Percentiles rank a stretch among this genome's conserved stretches.
Evolutionary conservation across 768 basidiomycete genomes (phyloP).

Genomic region (Botryobasidium botryosum): DNA sequence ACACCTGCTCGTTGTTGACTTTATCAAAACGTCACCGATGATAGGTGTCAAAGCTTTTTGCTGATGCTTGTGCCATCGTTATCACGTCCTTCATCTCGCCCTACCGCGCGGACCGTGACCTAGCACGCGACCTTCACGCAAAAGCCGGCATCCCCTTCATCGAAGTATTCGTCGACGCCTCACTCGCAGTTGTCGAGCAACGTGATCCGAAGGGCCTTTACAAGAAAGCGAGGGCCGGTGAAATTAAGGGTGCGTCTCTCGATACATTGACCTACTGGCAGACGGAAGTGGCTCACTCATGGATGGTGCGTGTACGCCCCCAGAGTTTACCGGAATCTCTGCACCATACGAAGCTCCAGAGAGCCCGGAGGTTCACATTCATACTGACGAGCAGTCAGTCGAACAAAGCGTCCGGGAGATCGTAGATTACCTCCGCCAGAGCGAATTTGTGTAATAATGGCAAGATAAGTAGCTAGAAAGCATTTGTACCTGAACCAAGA

Average conservation of each 20-base stretch:
- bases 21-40: background rate
- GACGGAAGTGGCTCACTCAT: background rate
- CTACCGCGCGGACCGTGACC: slow-evolving; percentile 70
- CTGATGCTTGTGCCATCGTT: slow-evolving; percentile 69
- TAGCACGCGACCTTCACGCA: slow-evolving; percentile 70
- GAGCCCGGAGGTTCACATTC: slow-evolving; percentile 79
- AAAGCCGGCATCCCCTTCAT: slow-evolving; percentile 61
- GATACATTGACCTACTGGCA: background rate
- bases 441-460: slow-evolving; percentile 24
- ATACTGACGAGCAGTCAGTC: slow-evolving; percentile 66
- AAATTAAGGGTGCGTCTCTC: slow-evolving; percentile 67
- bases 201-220: slow-evolving; percentile 97
- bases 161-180: slow-evolving; percentile 91
- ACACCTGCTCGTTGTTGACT: background rate
- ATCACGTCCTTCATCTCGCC: slow-evolving; percentile 98
- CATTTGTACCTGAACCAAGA: background rate
- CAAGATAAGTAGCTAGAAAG: background rate
- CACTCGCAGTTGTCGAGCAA: slow-evolving; percentile 69
- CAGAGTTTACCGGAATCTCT: slow-evolving; percentile 96
- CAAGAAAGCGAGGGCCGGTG: slow-evolving; percentile 87
- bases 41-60: slow-evolving; percentile 88
- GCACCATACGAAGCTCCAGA: slow-evolving; percentile 89
- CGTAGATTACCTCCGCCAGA: slow-evolving; percentile 53
- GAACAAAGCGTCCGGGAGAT: slow-evolving; percentile 63
- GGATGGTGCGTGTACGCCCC: background rate